Base-by-base conservation (phyloP, 768 basidiomycete species). In the Fomitopsis serialis region DNA sequence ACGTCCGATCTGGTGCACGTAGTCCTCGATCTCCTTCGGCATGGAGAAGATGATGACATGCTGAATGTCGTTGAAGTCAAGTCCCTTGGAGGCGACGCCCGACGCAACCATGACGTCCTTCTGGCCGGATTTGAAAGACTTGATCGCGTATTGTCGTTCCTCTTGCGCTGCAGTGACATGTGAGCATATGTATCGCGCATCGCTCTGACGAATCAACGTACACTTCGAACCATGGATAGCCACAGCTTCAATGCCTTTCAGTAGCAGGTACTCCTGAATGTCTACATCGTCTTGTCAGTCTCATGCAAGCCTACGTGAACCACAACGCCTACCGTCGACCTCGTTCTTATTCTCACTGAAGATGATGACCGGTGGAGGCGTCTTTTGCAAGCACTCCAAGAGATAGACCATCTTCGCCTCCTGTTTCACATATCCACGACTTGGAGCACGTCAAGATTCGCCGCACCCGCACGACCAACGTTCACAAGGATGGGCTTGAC, bases 21-120 rank as follows among this genome's bases (percentile, higher is more conserved):
- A 99, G 68, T 99, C 97, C 70, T 99, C 97, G 58, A 99, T 99
- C 74, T 99, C 97, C 70, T 98, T 99, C 0, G 97, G 97, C 97
- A 99, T 98, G 27, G 90, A 86, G 69, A 95, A 99, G 57, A 98
- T 98, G 70, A 99, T 98, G 66, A 98, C 95, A 67, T 98, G 97
- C 62, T 98, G 94, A 54, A 99, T 96, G 64, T 98, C 97, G 68
- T 89, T 94, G 72, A 99, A 99, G 70, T 99, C 97, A 55, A 99
- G 82, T 25, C 97, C 97, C 69, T 99, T 98, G 36, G 93, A 97
- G 1, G 96, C 97, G 24, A 99, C 93, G 27, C 95, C 87, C 2
- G 95, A 98, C 2, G 97, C 97, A 27, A 99, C 97, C 97, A 98
- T 98, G 45, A 98, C 96, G 68, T 99, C 97, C 66, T 99, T 99